phyloP scores from a whole-genome alignment of 108 stramenopile species.

The Nitzschia sp. region DNA sequence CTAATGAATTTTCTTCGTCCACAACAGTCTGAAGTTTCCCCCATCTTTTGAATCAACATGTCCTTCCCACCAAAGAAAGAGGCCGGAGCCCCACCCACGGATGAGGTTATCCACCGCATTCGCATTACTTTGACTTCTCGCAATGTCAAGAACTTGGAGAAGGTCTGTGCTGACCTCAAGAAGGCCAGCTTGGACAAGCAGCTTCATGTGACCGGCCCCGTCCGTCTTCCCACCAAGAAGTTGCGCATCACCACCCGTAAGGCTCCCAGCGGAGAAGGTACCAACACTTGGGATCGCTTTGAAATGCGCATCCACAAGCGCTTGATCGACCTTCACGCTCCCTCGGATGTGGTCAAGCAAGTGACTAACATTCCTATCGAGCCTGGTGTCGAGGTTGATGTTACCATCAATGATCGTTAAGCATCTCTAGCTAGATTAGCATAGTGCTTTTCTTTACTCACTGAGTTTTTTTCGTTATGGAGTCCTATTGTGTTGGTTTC shows the following conservation, averaged over 20 bases:
- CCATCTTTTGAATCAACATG: slow-evolving; percentile 48
- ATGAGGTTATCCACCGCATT: slow-evolving; percentile 89
- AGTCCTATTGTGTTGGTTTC: not conserved
- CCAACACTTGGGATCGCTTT: slow-evolving; percentile 99
- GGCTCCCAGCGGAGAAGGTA: slow-evolving; percentile 99
- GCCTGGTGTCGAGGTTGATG: slow-evolving; percentile 98
- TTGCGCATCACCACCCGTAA: slow-evolving; percentile 98
- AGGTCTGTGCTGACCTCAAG: slow-evolving; percentile 98
- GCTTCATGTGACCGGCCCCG: slow-evolving; percentile 94
- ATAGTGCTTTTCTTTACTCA: too few species aligned
- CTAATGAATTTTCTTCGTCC: too few species aligned
- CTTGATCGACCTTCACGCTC: slow-evolving; percentile 96
- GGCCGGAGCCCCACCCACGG: slow-evolving; percentile 56
- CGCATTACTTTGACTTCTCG: slow-evolving; percentile 99
- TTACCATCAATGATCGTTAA: slow-evolving; percentile 91
- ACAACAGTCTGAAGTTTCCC: slow-evolving; percentile 53
- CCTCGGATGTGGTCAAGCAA: slow-evolving; percentile 97
- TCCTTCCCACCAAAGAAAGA: slow-evolving; percentile 79
- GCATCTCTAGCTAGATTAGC: too few species aligned
- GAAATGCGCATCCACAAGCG: slow-evolving; percentile 99
- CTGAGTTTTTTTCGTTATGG: not conserved
- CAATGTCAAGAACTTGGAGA: slow-evolving; percentile 98
- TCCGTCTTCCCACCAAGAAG: slow-evolving; percentile 98
- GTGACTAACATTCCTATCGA: slow-evolving; percentile 98
- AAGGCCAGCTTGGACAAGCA: slow-evolving; percentile 92